Evolutionary conservation across 2,329 filamentous ascomycete genomes (phyloP).

Genomic region (Tolypocladium nubicola): DNA sequence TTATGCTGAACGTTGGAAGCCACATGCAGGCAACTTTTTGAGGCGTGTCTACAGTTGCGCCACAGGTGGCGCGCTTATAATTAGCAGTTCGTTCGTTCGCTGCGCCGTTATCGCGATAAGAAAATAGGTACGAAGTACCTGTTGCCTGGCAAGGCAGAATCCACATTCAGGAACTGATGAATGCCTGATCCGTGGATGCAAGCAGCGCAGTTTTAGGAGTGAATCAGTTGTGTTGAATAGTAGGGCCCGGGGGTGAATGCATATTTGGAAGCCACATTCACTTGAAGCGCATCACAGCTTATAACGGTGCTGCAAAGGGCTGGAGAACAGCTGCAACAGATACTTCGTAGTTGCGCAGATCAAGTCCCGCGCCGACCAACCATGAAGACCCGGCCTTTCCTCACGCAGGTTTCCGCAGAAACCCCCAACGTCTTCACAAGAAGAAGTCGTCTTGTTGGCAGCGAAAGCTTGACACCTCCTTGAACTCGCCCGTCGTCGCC

Average conservation of each 20-base stretch:
- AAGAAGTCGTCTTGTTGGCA: neutral
- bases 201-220: neutral
- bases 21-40: neutral
- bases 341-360: neutral
- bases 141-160: neutral
- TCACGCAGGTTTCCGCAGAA: neutral
- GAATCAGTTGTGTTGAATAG: neutral
- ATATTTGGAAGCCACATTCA: neutral
- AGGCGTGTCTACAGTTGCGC: neutral
- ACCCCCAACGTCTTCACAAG: neutral
- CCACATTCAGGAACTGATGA: neutral
- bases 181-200: neutral
- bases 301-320: neutral
- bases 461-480: neutral
- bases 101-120: neutral
- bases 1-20: neutral
- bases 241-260: neutral
- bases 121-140: neutral
- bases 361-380: neutral
- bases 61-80: conserved; percentile 1
- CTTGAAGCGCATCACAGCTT: neutral
- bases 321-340: neutral
- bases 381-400: neutral
- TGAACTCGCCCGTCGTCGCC: neutral
- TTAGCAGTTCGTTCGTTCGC: neutral